Evolutionary conservation across 2,329 filamentous ascomycete genomes (phyloP).

Genomic region (Phaeosphaeria sp.): DNA sequence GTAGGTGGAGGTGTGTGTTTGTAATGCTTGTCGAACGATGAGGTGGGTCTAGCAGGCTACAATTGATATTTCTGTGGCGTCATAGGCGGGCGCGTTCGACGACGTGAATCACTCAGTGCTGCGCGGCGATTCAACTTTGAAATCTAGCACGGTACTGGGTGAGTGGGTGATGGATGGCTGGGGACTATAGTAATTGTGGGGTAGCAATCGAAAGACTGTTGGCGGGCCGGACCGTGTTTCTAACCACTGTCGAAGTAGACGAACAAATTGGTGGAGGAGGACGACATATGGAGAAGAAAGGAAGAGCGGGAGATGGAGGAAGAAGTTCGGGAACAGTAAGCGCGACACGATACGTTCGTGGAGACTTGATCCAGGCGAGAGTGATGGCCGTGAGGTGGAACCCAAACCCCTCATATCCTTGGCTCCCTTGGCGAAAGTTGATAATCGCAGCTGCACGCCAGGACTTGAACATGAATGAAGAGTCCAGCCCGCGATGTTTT

Average conservation of each 20-base stretch:
- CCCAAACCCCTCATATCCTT: too few relatives aligned
- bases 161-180: conserved; percentile 17
- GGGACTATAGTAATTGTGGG: conserved; percentile 30
- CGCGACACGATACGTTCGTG: conserved; percentile 39
- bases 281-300: conserved; percentile 45
- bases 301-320: conserved; percentile 19
- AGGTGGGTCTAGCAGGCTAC: conserved; percentile 13
- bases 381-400: conserved; percentile 7
- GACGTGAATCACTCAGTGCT: not conserved
- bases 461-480: too few relatives aligned
- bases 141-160: conserved; percentile 18
- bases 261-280: conserved; percentile 36
- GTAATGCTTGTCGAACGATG: conserved; percentile 26
- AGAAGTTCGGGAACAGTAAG: conserved; percentile 36
- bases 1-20: conserved; percentile 1
- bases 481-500: not conserved
- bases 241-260: conserved; percentile 49
- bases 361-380: conserved; percentile 28
- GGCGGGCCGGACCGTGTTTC: conserved; percentile 33
- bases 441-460: too few relatives aligned
- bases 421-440: too few relatives aligned
- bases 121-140: not conserved
- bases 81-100: conserved; percentile 17
- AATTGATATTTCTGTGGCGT: conserved; percentile 28
- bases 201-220: conserved; percentile 25